Conservation (phyloP, 2,329 filamentous ascomycete species). For the Microthyrium microscopicum region DNA sequence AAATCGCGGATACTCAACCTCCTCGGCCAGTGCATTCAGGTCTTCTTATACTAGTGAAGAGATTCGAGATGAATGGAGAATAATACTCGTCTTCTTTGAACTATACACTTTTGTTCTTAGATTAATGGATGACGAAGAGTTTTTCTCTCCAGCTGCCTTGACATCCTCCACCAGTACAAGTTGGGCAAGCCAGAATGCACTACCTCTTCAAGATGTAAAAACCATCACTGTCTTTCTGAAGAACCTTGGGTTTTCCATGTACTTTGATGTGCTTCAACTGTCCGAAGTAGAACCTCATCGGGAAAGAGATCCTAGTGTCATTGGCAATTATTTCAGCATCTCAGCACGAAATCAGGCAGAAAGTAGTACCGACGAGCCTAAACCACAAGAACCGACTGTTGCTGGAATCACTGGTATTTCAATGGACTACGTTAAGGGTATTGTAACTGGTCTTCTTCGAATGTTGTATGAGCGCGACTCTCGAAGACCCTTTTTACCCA, state of each 20-base stretch:
- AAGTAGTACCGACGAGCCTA: slow-evolving; percentile 12
- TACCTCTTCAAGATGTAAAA: slow-evolving; percentile 55
- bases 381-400: slow-evolving; percentile 27
- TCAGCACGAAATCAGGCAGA: not conserved
- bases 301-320: slow-evolving; percentile 8
- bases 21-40: no score
- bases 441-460: slow-evolving; percentile 63
- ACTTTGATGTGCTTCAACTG: slow-evolving; percentile 64
- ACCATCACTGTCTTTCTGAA: slow-evolving; percentile 71
- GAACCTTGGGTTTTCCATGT: slow-evolving; percentile 74
- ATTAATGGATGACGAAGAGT: slow-evolving; percentile 92
- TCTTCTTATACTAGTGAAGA: not conserved
- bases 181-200: slow-evolving; percentile 44
- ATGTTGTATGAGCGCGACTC: slow-evolving; percentile 93
- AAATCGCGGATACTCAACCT: slow-evolving; percentile 4
- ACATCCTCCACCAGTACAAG: slow-evolving; percentile 18
- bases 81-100: slow-evolving; percentile 80
- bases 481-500: slow-evolving; percentile 63
- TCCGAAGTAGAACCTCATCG: slow-evolving; percentile 9
- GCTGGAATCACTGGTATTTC: slow-evolving; percentile 55
- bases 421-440: slow-evolving; percentile 59
- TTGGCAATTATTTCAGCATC: slow-evolving; percentile 13
- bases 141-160: slow-evolving; percentile 40
- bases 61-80: slow-evolving; percentile 59
- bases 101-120: slow-evolving; percentile 85